These are phyloP conservation scores for Linaria vulgaris DNA, from an alignment of 257 asterid species.

Conservation along the genomic window DNA sequence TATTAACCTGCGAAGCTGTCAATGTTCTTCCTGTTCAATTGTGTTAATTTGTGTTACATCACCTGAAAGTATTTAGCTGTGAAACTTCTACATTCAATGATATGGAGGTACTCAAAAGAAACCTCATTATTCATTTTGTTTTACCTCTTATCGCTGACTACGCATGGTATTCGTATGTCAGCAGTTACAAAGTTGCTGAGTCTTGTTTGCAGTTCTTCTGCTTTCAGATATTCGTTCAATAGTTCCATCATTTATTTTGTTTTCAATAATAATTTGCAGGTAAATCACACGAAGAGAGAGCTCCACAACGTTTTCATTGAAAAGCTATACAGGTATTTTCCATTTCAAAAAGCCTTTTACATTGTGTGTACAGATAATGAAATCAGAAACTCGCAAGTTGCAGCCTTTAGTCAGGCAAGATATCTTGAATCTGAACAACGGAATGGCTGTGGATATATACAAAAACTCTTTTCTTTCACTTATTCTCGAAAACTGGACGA, in stretches of 20 bases:
- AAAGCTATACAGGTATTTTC: slow-evolving; percentile 71
- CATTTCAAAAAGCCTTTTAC: neutral
- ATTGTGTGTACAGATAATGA: no score
- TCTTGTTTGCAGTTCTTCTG: neutral
- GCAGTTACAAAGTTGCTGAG: slow-evolving; percentile 9
- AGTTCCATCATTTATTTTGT: neutral
- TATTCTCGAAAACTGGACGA: no score
- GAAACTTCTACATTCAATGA: slow-evolving; percentile 3
- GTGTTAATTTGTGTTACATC: neutral
- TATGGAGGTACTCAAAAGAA: neutral
- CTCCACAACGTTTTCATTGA: slow-evolving; percentile 75
- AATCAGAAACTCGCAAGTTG: no score
- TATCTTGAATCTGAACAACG: no score
- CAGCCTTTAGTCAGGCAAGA: no score
- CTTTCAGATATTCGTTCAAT: slow-evolving; percentile 13
- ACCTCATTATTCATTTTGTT: slow-evolving; percentile 2
- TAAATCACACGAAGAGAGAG: slow-evolving; percentile 87
- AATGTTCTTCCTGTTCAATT: no score
- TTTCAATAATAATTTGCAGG: slow-evolving; percentile 40
- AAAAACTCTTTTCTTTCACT: no score
- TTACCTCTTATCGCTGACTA: slow-evolving; percentile 3
- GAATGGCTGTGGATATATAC: no score
- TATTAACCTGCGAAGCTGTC: no score
- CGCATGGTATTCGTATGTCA: neutral
- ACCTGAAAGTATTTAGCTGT: slow-evolving; percentile 5